Base-by-base conservation (phyloP, 1,284 basidiomycete genomes). In the Irpex lacteus region DNA sequence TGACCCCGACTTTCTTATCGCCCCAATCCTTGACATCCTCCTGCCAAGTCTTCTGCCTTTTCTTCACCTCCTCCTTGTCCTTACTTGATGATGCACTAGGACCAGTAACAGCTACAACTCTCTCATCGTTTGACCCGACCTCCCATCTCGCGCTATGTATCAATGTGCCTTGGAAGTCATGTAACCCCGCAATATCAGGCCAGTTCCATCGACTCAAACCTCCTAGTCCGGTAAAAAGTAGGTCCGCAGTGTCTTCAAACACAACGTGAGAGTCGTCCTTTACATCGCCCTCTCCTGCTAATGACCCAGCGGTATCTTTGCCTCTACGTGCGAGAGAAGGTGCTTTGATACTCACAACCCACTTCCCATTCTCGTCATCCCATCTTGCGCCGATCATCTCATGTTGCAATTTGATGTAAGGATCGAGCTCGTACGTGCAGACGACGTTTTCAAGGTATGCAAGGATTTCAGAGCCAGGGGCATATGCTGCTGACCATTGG, bases 401-500 rank as follows among this genome's bases (percentile, higher is more conserved):
- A 69, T 87, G 85, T 8, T 78, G 76, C 9, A 86, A 79, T 59
- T 82, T 81, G 68, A 86, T 82, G 69, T 79, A 81, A 5, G 77
- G 78, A 49, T 75, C 70, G 37, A 88, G 77, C 54, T 82, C 77
- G 71, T 85, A 86, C 69, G 85, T 86, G 19, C 83, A 80, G 5
- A 81, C 83, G 9, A 87, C 78, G 32, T 74, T 71, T 64, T 84
- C 76, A 34, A 88, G 71, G 69, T 88, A 85, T 1, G 71, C 71
- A 40, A 74, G 80, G 60, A 88, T 87, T 71, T 88, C 85, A 3
- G 78, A 72, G 1, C 85, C 85, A 8, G 82, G 75, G 5, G 85
- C 79, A 63, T 85, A 88, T 71, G 85, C 87, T 13, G 80, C 71
- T 5, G 84, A 84, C 85, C 85, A 87, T 65, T 85, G 75, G 9